Evolutionary conservation across 768 basidiomycete species (phyloP).

Genomic region (Leucogyrophana mollusca): DNA sequence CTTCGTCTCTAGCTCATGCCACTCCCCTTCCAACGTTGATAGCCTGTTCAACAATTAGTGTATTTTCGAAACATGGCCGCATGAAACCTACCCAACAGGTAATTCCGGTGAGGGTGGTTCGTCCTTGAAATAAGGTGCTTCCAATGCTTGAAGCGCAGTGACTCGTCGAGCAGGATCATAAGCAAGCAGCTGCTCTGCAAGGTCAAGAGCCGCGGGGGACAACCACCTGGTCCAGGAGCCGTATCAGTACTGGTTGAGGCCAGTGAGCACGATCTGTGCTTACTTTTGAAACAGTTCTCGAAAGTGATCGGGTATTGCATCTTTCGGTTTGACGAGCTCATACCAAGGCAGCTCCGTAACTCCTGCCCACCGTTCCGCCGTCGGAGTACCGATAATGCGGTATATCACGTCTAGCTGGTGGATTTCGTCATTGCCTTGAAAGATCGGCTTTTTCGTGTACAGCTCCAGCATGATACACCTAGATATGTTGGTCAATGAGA

Average conservation of each 20-base stretch:
- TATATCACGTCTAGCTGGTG: constrained; percentile 95
- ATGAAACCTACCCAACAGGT: constrained; percentile 69
- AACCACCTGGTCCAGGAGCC: constrained; percentile 59
- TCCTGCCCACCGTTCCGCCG: constrained; percentile 77
- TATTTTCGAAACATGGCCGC: neutral
- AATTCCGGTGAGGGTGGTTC: constrained; percentile 74
- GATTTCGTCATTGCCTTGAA: constrained; percentile 97
- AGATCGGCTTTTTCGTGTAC: constrained; percentile 93
- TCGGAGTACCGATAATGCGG: constrained; percentile 87
- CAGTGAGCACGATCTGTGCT: too few relatives aligned
- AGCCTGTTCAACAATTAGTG: constrained; percentile 46
- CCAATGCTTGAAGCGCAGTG: constrained; percentile 78
- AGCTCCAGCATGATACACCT: constrained; percentile 99
- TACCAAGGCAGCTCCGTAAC: constrained; percentile 92
- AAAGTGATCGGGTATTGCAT: constrained; percentile 71
- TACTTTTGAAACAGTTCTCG: constrained; percentile 85
- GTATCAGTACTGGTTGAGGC: neutral
- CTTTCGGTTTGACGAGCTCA: constrained; percentile 93
- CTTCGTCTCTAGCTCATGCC: constrained; percentile 98
- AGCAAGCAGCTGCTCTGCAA: constrained; percentile 78
- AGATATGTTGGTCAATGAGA: neutral
- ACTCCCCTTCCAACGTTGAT: constrained; percentile 84
- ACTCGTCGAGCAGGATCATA: constrained; percentile 80
- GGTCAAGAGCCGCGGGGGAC: constrained; percentile 80
- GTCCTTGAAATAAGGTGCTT: constrained; percentile 77